Evolutionary conservation across 2,329 filamentous ascomycete genomes (phyloP).

Genomic region (Teratosphaeria pseudoeucalypti): DNA sequence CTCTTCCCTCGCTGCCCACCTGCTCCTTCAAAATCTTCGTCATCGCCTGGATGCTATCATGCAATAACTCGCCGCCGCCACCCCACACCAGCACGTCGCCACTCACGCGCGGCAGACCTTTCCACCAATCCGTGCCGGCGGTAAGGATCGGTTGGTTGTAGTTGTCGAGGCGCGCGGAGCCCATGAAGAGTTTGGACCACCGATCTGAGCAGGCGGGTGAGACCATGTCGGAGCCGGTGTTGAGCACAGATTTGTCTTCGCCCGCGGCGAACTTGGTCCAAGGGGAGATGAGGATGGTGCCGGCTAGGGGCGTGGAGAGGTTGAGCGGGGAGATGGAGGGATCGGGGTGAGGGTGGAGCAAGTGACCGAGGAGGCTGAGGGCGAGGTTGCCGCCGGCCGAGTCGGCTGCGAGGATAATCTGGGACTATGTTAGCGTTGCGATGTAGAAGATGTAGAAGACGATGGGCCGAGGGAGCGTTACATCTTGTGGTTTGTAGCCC

Average conservation of each 20-base stretch:
- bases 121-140: slow-evolving; percentile 41
- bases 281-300: slow-evolving; percentile 45
- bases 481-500: slow-evolving; percentile 26
- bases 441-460: not conserved
- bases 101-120: slow-evolving; percentile 33
- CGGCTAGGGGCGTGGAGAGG: slow-evolving; percentile 36
- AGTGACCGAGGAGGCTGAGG: slow-evolving; percentile 38
- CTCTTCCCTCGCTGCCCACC: slow-evolving; percentile 22
- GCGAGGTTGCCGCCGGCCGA: slow-evolving; percentile 45
- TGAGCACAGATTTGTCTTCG: slow-evolving; percentile 32
- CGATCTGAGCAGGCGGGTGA: slow-evolving; percentile 28
- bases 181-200: slow-evolving; percentile 43
- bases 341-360: slow-evolving; percentile 47
- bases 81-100: slow-evolving; percentile 43
- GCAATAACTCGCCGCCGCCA: slow-evolving; percentile 46
- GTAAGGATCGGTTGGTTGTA: not conserved
- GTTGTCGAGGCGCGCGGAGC: slow-evolving; percentile 6
- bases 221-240: slow-evolving; percentile 44
- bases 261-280: slow-evolving; percentile 46
- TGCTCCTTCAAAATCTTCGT: slow-evolving; percentile 36
- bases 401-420: slow-evolving; percentile 42
- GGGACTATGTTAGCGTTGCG: not conserved
- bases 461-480: slow-evolving; percentile 6
- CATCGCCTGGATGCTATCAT: slow-evolving; percentile 46
- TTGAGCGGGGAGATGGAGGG: slow-evolving; percentile 32